Percentiles rank a stretch among this genome's conserved stretches.
These are phyloP conservation scores for Penicillium sp. DNA, from an alignment of 2,329 filamentous ascomycete species.

Conservation along the genomic window DNA sequence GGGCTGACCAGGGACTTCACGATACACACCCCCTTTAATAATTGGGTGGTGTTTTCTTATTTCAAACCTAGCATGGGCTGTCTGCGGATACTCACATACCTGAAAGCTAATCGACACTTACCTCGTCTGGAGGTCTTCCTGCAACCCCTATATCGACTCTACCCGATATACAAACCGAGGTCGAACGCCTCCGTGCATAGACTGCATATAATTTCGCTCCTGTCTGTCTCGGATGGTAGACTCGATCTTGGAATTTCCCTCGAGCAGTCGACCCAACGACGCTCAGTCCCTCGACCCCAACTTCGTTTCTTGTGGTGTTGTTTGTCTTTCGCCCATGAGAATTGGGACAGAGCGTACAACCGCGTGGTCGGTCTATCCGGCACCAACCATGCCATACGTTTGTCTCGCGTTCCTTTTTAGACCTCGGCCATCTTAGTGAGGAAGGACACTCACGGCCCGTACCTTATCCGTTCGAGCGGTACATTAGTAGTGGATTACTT, in stretches of 20 bases:
- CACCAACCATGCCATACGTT: slow-evolving; percentile 5
- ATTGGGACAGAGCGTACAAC: background rate
- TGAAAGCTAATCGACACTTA: background rate
- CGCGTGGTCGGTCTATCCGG: background rate
- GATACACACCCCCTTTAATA: too few species aligned
- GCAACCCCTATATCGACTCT: slow-evolving; percentile 1
- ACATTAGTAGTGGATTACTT: background rate
- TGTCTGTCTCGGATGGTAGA: slow-evolving; percentile 30
- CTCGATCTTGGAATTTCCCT: slow-evolving; percentile 19
- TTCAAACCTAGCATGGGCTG: background rate
- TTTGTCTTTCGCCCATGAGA: slow-evolving; percentile 7
- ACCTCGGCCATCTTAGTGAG: background rate
- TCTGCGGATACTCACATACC: background rate
- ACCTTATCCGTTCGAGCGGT: background rate
- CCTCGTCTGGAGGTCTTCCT: background rate
- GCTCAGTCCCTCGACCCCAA: slow-evolving; percentile 21
- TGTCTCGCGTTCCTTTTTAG: slow-evolving; percentile 6
- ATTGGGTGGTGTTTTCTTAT: background rate
- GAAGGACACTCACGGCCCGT: background rate
- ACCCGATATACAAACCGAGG: slow-evolving; percentile 1
- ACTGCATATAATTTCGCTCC: slow-evolving; percentile 17
- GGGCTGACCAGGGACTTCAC: too few species aligned
- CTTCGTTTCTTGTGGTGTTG: slow-evolving; percentile 7
- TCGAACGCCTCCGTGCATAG: slow-evolving; percentile 8
- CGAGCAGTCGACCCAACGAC: slow-evolving; percentile 7